These are phyloP conservation scores for Diaporthe eres DNA, from an alignment of 2,329 filamentous ascomycete species.

Conservation along the genomic window DNA sequence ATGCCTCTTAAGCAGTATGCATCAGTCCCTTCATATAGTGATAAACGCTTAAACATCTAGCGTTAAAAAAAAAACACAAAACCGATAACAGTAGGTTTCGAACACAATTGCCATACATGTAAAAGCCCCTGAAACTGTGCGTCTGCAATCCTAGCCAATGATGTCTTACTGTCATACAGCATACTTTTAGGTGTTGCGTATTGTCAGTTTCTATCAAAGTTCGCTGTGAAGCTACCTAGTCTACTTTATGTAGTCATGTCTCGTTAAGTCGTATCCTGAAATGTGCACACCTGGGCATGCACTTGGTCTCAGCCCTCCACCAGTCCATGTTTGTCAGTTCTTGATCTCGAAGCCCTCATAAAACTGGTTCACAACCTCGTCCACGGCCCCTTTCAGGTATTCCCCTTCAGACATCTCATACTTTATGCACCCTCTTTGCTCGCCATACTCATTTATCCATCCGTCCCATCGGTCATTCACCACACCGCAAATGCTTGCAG, in stretches of 20 bases:
- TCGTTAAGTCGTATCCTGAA: neutral
- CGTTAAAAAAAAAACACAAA: too few relatives aligned
- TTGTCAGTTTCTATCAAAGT: too few relatives aligned
- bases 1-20: too few relatives aligned
- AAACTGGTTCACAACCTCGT: neutral
- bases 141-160: neutral
- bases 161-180: neutral
- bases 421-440: neutral
- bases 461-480: neutral
- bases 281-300: too few relatives aligned
- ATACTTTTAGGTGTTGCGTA: too few relatives aligned
- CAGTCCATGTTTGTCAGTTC: neutral
- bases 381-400: neutral
- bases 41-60: too few relatives aligned
- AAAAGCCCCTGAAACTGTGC: neutral
- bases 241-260: neutral
- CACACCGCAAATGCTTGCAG: neutral
- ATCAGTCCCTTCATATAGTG: too few relatives aligned
- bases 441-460: neutral
- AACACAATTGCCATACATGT: too few relatives aligned
- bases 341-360: neutral
- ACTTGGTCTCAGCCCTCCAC: neutral
- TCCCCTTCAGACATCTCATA: conserved; percentile 17
- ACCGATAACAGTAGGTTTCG: too few relatives aligned
- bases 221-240: conserved; percentile 6